These are phyloP conservation scores for Obba rivulosa DNA, from an alignment of 768 basidiomycete genomes.

Conservation along the genomic window DNA sequence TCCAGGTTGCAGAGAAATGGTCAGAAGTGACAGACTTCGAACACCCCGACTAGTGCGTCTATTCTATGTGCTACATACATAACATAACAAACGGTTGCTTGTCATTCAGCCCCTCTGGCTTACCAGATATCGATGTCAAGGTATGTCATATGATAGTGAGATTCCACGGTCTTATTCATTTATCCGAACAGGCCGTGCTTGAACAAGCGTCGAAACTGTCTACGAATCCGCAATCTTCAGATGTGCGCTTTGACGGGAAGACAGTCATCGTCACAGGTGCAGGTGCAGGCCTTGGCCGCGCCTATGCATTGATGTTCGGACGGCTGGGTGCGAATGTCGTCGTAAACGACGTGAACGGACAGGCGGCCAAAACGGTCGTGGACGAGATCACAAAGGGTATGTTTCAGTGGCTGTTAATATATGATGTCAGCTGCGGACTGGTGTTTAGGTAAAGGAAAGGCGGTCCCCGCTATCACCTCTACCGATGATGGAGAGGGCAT, in stretches of 20 bases:
- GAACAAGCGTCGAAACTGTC: constrained; percentile 58
- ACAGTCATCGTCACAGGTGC: constrained; percentile 94
- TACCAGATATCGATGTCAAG: constrained; percentile 57
- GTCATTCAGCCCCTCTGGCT: constrained; percentile 50
- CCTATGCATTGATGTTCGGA: constrained; percentile 88
- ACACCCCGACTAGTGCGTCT: constrained; percentile 58
- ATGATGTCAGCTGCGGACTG: background rate
- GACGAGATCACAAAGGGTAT: constrained; percentile 79
- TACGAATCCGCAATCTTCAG: constrained; percentile 61
- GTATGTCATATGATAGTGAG: constrained; percentile 28
- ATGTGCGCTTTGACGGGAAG: constrained; percentile 81
- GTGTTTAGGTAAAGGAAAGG: constrained; percentile 51
- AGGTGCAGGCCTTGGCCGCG: constrained; percentile 89
- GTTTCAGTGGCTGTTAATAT: constrained; percentile 10
- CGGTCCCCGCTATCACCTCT: constrained; percentile 74
- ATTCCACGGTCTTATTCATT: background rate
- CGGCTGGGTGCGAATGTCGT: constrained; percentile 95
- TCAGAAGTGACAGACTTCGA: constrained; percentile 72
- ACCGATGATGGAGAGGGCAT: constrained; percentile 90
- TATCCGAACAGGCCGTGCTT: constrained; percentile 8
- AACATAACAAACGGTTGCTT: background rate
- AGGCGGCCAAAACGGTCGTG: constrained; percentile 78
- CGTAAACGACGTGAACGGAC: constrained; percentile 90
- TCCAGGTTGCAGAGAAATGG: constrained; percentile 81
- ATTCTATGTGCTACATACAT: background rate